Evolutionary conservation across 805 yeast genomes (phyloP), one percentile per base, ranked within the genome.

Genomic region (Cyberlindnera maritima): DNA sequence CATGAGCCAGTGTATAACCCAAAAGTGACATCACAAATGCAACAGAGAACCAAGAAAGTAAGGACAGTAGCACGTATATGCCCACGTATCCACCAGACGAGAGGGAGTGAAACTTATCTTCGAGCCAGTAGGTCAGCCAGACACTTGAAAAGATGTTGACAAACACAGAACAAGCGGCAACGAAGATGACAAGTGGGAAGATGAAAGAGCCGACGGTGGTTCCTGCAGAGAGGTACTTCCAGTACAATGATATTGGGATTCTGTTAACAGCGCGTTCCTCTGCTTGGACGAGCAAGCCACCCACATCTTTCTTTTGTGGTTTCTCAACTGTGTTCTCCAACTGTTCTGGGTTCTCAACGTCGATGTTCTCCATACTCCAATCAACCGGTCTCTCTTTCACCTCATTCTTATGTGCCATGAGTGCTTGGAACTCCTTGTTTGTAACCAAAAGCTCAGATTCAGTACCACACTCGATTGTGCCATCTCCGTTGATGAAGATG

Each of bases 51-150:
- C 76, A 70, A 23, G 77, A 58, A 33, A 81, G 56, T 8, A 82
- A 60, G 0, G 83, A 67, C 53, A 82, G 70, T 73, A 81, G 68
- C 26, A 85, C 80, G 39, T 61, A 62, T 35, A 87, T 55, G 0
- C 92, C 95, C 59, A 84, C 83, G 65, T 88, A 88, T 50, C 79
- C 77, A 1, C 76, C 74, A 42, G 71, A 67, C 8, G 73, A 41
- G 46, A 67, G 62, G 15, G 60, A 59, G 4, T 61, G 50, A 56
- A 83, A 87, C 59, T 74, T 78, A 45, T 72, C 50, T 18, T 71
- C 75, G 1, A 81, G 68, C 96, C 96, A 87, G 62, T 82, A 87
- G 2, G 90, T 78, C 49, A 88, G 69, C 91, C 91, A 85, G 6
- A 84, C 80, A 62, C 81, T 84, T 23, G 85, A 72, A 57, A 83